These are phyloP conservation scores for Fraxinus paxiana DNA, from an alignment of 305 asterid species.

Conservation along the genomic window DNA sequence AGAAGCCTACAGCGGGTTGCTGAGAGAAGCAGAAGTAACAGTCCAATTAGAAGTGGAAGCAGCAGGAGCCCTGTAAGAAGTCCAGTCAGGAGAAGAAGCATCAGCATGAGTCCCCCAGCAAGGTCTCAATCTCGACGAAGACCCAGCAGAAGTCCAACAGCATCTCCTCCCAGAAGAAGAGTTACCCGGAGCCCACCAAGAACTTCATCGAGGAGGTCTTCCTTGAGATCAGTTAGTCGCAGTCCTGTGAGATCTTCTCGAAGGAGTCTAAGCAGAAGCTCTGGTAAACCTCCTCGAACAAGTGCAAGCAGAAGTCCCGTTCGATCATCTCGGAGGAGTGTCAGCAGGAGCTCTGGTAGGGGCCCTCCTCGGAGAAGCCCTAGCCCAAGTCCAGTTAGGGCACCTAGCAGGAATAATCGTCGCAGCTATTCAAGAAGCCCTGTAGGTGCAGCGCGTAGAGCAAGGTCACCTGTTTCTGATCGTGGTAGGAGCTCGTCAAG, in stretches of 20 bases:
- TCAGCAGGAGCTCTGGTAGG: conserved; percentile 74
- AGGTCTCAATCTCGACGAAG: conserved; percentile 43
- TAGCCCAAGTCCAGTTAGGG: conserved; percentile 63
- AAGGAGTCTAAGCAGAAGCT: conserved; percentile 49
- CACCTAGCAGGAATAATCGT: conserved; percentile 55
- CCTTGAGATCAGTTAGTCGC: conserved; percentile 52
- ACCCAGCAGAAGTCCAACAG: conserved; percentile 51
- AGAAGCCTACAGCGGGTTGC: conserved; percentile 41
- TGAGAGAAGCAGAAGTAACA: conserved; percentile 49
- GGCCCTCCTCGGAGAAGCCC: conserved; percentile 54
- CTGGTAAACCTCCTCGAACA: conserved; percentile 49
- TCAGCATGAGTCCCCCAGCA: conserved; percentile 49
- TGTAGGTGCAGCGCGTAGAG: conserved; percentile 49
- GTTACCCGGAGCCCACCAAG: conserved; percentile 49
- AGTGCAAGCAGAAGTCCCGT: conserved; percentile 62
- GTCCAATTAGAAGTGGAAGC: conserved; percentile 58
- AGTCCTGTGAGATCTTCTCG: conserved; percentile 54
- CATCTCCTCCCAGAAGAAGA: conserved; percentile 53
- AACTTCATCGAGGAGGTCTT: conserved; percentile 53
- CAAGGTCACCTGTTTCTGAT: conserved; percentile 56
- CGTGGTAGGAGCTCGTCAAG: conserved; percentile 83
- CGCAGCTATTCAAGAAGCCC: conserved; percentile 80
- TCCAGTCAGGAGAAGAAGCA: conserved; percentile 46
- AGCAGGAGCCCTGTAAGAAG: conserved; percentile 36
- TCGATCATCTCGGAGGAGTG: conserved; percentile 45